Conservation (phyloP, 805 yeast species). For the Saturnispora halmiae region DNA sequence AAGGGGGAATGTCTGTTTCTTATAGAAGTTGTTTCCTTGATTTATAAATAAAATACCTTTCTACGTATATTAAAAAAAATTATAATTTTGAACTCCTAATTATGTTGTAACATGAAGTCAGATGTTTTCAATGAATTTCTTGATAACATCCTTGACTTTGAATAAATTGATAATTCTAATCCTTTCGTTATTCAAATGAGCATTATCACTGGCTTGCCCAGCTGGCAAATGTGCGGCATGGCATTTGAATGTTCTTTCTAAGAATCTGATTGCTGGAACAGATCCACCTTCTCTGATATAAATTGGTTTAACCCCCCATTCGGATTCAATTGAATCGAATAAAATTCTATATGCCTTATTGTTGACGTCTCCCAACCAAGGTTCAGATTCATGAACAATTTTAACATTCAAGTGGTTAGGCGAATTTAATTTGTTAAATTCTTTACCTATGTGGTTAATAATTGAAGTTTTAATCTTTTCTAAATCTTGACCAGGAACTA, state of each 20-base stretch:
- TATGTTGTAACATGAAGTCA: background rate
- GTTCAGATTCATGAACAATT: conserved; percentile 80
- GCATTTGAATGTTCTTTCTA: conserved; percentile 75
- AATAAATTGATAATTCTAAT: conserved; percentile 69
- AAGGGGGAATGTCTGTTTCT: background rate
- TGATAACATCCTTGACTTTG: conserved; percentile 58
- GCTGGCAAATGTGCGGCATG: conserved; percentile 95
- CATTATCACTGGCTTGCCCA: conserved; percentile 91
- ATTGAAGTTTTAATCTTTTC: conserved; percentile 46
- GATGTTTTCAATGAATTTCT: conserved; percentile 35
- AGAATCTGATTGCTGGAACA: conserved; percentile 77
- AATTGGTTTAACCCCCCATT: conserved; percentile 78
- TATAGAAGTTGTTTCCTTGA: background rate
- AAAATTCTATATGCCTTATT: conserved; percentile 67
- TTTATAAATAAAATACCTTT: conserved; percentile 6
- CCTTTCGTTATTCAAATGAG: conserved; percentile 84
- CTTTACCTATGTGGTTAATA: conserved; percentile 34
- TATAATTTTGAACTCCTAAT: background rate
- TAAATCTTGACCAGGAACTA: conserved; percentile 82
- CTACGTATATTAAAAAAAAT: conserved; percentile 6
- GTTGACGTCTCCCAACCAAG: conserved; percentile 87
- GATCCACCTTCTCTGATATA: conserved; percentile 95
- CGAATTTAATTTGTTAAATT: conserved; percentile 45
- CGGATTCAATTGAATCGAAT: conserved; percentile 47
- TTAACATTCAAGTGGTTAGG: conserved; percentile 53